Evolutionary conservation across 306 rosid genomes (phyloP), one percentile per base, ranked within the genome.

Genomic region (Pyrus pyrifolia): DNA sequence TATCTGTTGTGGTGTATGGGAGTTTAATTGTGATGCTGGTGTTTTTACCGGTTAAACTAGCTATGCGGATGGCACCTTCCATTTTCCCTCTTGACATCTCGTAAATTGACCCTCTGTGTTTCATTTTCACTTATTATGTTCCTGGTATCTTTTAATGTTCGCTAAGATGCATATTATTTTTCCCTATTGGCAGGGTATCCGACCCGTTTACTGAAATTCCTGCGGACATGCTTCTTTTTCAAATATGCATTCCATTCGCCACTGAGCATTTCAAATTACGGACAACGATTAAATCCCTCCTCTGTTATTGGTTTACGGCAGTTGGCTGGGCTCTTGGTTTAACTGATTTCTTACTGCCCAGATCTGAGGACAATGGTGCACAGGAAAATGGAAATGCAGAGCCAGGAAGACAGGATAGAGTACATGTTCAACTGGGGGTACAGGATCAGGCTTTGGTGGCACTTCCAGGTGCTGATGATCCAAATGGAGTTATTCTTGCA

Each of bases 141-240:
- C 23, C 75, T 59, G 55, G 60, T 38, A 49, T 60, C 31, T 74
- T 58, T 22, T 49, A 17, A 33, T 69, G 77, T 61, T 81, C 49
- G 8, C 70, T 78, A 73, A 90, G 33, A 4, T 63, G 81, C 45
- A 70, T 53, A 31, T 0, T 76, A 51, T 81, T 59, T 72, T 67
- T 59, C 45, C 33, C 55, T 31, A 81, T 88, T 42, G 60, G 80
- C 92, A 96, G 99, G 90, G 93, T 96, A 17, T 91, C 99, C 68
- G 99, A 96, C 81, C 99, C 99, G 67, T 96, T 96, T 86, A 96
- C 97, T 3, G 99, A 96, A 84, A 92, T 96, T 81, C 99, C 99
- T 30, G 98, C 99, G 2, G 95, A 96, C 90, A 92, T 96, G 97
- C 99, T 96, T 68, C 93, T 96, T 61, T 92, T 96, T 75, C 99